Percentiles rank a stretch among this genome's conserved stretches.
Evolutionary conservation across 345 rosid genomes (phyloP).

Genomic region (Arabidopsis suecica): DNA sequence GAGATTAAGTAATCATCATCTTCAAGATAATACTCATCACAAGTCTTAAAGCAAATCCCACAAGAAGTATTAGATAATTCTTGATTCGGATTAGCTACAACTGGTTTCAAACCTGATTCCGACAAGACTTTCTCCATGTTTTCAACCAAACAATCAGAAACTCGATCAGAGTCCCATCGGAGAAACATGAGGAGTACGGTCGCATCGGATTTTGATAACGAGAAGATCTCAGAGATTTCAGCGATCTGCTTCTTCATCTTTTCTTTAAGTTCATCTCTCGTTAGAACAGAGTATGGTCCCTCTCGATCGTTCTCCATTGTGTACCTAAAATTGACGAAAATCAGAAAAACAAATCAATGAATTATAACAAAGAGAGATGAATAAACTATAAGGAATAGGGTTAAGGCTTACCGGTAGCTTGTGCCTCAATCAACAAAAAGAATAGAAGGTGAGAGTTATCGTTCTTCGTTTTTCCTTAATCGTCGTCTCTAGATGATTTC

Average conservation of each 20-base stretch:
- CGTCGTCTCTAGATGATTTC: neutral
- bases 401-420: slow-evolving; percentile 23
- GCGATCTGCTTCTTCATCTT: slow-evolving; percentile 26
- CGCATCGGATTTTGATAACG: slow-evolving; percentile 3
- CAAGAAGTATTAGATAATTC: neutral
- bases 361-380: neutral
- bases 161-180: slow-evolving; percentile 14
- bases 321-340: neutral
- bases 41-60: neutral
- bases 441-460: neutral
- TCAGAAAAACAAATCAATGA: neutral
- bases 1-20: slow-evolving; percentile 23
- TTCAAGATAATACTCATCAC: neutral
- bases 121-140: neutral
- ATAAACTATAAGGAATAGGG: neutral
- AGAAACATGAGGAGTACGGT: slow-evolving; percentile 13
- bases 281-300: slow-evolving; percentile 16
- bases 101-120: slow-evolving; percentile 25
- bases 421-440: neutral
- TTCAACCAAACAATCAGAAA: slow-evolving; percentile 26
- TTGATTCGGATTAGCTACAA: neutral
- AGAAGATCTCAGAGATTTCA: slow-evolving; percentile 20
- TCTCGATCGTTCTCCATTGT: neutral
- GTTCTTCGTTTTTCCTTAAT: neutral
- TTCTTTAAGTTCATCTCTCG: neutral